These are phyloP conservation scores for Heterobasidion occidentale DNA, from an alignment of 1,284 basidiomycete genomes.

Conservation along the genomic window DNA sequence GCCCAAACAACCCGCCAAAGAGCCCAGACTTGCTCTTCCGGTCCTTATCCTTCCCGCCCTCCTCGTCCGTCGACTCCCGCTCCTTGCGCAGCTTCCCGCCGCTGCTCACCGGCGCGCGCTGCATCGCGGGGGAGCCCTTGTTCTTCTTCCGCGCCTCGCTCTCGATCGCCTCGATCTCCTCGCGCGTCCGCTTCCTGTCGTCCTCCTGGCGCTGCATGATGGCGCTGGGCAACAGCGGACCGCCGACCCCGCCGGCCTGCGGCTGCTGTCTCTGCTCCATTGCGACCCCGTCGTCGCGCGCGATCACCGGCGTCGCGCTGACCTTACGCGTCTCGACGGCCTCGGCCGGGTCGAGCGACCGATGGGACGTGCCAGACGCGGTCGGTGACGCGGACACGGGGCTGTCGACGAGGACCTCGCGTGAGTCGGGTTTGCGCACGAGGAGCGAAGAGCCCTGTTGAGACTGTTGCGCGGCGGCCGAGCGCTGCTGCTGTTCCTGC, in stretches of 20 bases:
- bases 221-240: slow-evolving; percentile 36
- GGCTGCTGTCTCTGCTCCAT: neutral
- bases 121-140: slow-evolving; percentile 21
- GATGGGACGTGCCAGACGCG: slow-evolving; percentile 4
- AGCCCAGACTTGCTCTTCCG: slow-evolving; percentile 67
- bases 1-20: slow-evolving; percentile 66
- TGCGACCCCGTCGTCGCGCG: slow-evolving; percentile 6
- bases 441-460: slow-evolving; percentile 7
- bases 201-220: slow-evolving; percentile 47
- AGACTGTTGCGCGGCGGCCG: neutral
- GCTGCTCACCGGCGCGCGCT: slow-evolving; percentile 15
- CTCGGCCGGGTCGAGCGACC: slow-evolving; percentile 11
- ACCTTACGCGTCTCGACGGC: slow-evolving; percentile 13
- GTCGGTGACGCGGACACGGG: slow-evolving; percentile 7
- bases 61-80: slow-evolving; percentile 36
- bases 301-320: slow-evolving; percentile 11
- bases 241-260: slow-evolving; percentile 9
- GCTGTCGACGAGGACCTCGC: slow-evolving; percentile 6
- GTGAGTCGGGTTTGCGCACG: slow-evolving; percentile 5
- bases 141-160: slow-evolving; percentile 50
- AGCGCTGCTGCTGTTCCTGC: slow-evolving; percentile 1
- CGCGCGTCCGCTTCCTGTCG: slow-evolving; percentile 48
- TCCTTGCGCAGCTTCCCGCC: slow-evolving; percentile 62
- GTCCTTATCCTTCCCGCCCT: slow-evolving; percentile 37
- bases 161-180: slow-evolving; percentile 51